phyloP scores from a whole-genome alignment of 192 early-diverging fungal genomes.

The Entomortierella chlamydospora region DNA sequence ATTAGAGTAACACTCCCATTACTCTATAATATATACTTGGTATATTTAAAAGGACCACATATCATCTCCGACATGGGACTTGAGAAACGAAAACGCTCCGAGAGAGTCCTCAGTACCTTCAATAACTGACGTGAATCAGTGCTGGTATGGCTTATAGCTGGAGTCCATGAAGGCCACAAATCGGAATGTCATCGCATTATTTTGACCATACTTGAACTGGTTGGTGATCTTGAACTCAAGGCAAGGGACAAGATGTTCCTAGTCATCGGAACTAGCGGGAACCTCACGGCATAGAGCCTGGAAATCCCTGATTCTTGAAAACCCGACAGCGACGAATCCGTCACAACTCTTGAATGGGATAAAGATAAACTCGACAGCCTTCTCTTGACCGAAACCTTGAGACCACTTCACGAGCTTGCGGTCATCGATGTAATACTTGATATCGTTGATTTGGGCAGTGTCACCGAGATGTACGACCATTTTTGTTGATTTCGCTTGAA shows the following conservation, averaged over 20 bases:
- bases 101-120: conserved; percentile 10
- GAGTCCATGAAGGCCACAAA: conserved; percentile 31
- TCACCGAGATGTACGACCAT: conserved; percentile 23
- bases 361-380: conserved; percentile 21
- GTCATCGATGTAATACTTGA: conserved; percentile 17
- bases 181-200: conserved; percentile 14
- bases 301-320: conserved; percentile 15
- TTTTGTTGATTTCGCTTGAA: conserved; percentile 6
- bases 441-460: conserved; percentile 1
- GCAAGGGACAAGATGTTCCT: not conserved
- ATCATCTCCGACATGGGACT: not conserved
- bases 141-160: conserved; percentile 25
- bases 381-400: conserved; percentile 18
- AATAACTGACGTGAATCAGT: conserved; percentile 17
- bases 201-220: conserved; percentile 32
- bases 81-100: not conserved
- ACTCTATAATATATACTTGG: not conserved
- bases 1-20: no score
- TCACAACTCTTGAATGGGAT: conserved; percentile 8
- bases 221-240: conserved; percentile 8
- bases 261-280: conserved; percentile 1
- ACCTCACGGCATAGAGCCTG: conserved; percentile 11
- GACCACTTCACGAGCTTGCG: conserved; percentile 13
- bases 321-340: conserved; percentile 21
- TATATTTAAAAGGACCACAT: not conserved